These are phyloP conservation scores for Trichoderma endophyticum DNA, from an alignment of 2,329 filamentous ascomycete genomes.

Conservation along the genomic window DNA sequence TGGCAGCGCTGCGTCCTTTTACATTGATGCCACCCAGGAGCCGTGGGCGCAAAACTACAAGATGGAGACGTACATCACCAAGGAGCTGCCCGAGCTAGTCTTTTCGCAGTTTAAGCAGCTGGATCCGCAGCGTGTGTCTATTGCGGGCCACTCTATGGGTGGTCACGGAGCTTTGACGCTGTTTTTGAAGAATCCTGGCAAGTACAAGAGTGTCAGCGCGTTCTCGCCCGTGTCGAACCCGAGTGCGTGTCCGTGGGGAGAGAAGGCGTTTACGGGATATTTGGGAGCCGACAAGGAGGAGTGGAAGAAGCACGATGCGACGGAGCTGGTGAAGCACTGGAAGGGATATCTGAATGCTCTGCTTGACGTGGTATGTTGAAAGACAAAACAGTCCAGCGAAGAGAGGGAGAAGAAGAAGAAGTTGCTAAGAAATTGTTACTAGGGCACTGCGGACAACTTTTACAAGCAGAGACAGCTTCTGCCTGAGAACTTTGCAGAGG, in stretches of 20 bases:
- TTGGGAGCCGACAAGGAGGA: conserved; percentile 71
- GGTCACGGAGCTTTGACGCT: conserved; percentile 92
- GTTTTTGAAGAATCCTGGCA: conserved; percentile 86
- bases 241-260: conserved; percentile 80
- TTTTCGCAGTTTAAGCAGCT: conserved; percentile 69
- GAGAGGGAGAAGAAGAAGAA: neutral
- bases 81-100: conserved; percentile 77
- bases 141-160: conserved; percentile 95
- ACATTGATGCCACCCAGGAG: conserved; percentile 76
- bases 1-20: conserved; percentile 88
- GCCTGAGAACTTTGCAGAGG: conserved; percentile 85
- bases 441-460: conserved; percentile 93
- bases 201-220: conserved; percentile 84
- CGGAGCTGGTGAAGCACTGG: conserved; percentile 78
- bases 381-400: neutral
- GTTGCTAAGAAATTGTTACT: neutral
- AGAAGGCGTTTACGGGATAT: conserved; percentile 93
- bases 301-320: conserved; percentile 90
- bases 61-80: conserved; percentile 92
- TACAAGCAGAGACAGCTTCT: conserved; percentile 92
- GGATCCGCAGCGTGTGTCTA: conserved; percentile 68
- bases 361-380: conserved; percentile 69
- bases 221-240: conserved; percentile 92
- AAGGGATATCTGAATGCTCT: conserved; percentile 69
- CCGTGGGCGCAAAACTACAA: conserved; percentile 79